Percentiles rank a stretch among this genome's conserved stretches.
These are phyloP conservation scores for Pugionium dolabratum DNA, from an alignment of 345 rosid species.

Conservation along the genomic window DNA sequence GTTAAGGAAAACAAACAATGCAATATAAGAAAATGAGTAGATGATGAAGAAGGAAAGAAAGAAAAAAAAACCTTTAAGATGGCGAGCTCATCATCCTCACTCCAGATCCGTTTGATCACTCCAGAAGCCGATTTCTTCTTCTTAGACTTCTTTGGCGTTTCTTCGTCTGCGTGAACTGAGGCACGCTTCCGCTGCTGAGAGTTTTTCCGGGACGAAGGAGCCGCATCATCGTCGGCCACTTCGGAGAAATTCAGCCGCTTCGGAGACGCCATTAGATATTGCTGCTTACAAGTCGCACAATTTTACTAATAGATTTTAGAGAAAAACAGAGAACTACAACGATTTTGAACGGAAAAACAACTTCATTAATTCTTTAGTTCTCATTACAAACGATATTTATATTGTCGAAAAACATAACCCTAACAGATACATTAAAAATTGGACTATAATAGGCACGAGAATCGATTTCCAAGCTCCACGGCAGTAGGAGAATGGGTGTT, in stretches of 20 bases:
- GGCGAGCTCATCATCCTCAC: constrained; percentile 32
- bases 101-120: constrained; percentile 22
- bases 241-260: constrained; percentile 13
- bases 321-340: too few relatives aligned
- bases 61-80: constrained; percentile 20
- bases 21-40: background rate
- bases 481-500: too few relatives aligned
- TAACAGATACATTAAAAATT: too few relatives aligned
- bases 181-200: background rate
- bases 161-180: background rate
- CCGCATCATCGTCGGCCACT: background rate
- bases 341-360: too few relatives aligned
- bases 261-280: constrained; percentile 3
- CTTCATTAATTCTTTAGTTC: too few relatives aligned
- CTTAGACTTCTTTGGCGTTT: background rate
- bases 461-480: too few relatives aligned
- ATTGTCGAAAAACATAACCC: too few relatives aligned
- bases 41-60: background rate
- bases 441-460: too few relatives aligned
- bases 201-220: background rate
- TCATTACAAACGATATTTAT: too few relatives aligned
- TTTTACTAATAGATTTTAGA: too few relatives aligned
- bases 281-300: background rate
- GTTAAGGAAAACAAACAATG: too few relatives aligned
- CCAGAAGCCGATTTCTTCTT: constrained; percentile 14